Evolutionary conservation across 73 alveolate species (phyloP).

Genomic region (Tetrahymena malaccensis): DNA sequence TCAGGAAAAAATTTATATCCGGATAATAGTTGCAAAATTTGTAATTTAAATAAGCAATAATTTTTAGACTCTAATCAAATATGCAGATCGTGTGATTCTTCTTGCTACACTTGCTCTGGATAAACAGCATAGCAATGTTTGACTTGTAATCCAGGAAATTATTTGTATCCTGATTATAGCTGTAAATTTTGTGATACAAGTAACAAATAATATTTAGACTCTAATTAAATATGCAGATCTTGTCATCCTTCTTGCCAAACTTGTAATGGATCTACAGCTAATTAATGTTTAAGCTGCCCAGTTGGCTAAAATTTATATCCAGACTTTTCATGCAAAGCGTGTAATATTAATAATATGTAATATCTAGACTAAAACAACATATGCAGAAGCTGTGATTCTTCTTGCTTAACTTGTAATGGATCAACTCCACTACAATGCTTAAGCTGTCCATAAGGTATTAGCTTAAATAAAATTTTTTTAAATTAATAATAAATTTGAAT

Average conservation of each 20-base stretch:
- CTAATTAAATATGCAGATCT: neutral
- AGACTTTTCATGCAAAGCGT: neutral
- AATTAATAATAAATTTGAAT: too few species aligned
- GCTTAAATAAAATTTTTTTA: too few species aligned
- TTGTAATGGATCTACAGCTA: neutral
- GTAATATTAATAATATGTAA: neutral
- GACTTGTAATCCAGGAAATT: neutral
- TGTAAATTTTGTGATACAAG: neutral
- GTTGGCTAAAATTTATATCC: neutral
- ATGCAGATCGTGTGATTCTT: neutral
- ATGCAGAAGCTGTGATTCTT: neutral
- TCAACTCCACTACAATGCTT: neutral
- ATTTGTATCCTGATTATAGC: neutral
- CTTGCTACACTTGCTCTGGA: neutral
- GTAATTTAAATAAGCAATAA: neutral
- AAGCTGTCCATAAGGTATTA: neutral
- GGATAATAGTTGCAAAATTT: neutral
- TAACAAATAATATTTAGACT: neutral
- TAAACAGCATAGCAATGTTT: neutral
- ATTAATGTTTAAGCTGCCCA: neutral
- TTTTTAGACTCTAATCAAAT: neutral
- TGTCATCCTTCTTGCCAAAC: neutral
- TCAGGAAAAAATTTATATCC: neutral
- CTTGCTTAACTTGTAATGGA: neutral
- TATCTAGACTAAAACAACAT: neutral